Base-by-base conservation (phyloP, 2,329 filamentous ascomycete species). In the Didymella pomorum region DNA sequence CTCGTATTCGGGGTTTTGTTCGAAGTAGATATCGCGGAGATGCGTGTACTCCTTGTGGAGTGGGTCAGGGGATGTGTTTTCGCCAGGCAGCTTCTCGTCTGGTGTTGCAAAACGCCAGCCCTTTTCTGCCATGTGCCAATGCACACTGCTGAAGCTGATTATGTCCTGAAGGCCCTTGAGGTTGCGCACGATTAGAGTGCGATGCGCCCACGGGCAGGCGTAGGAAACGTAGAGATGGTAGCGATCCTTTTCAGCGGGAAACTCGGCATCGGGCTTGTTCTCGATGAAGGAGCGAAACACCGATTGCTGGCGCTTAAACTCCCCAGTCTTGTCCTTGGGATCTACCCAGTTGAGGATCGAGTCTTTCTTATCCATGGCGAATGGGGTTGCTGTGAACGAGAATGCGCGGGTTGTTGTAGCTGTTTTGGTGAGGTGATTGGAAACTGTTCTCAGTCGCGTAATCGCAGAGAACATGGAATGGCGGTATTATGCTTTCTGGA, bases 161-260 rank as follows among this genome's bases (percentile, higher is more conserved):
- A 95, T 84, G 56, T 96, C 89, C 69, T 98, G 91, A 0, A 99
- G 84, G 0, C 94, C 95, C 81, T 98, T 99, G 71, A 99, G 84
- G 76, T 92, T 89, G 58, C 94, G 86, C 2, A 91, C 90, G 67
- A 98, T 97, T 65, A 98, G 83, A 0, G 92, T 89, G 42, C 95
- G 89, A 72, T 92, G 92, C 5, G 94, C 93, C 93, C 93, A 97
- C 4, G 93, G 93, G 78, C 93, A 97, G 7, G 93, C 93, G 78
- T 96, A 97, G 71, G 90, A 94, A 66, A 97, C 89, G 75, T 94
- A 99, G 69, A 99, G 87, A 79, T 99, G 95, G 77, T 99, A 99
- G 55, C 95, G 86, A 52, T 86, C 92, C 79, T 91, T 92, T 79
- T 98, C 94, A 0, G 92, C 86, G 5, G 92, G 90, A 68, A 93